Conservation (phyloP, 352 stramenopile genomes). For the Phytophthora ramorum region DNA sequence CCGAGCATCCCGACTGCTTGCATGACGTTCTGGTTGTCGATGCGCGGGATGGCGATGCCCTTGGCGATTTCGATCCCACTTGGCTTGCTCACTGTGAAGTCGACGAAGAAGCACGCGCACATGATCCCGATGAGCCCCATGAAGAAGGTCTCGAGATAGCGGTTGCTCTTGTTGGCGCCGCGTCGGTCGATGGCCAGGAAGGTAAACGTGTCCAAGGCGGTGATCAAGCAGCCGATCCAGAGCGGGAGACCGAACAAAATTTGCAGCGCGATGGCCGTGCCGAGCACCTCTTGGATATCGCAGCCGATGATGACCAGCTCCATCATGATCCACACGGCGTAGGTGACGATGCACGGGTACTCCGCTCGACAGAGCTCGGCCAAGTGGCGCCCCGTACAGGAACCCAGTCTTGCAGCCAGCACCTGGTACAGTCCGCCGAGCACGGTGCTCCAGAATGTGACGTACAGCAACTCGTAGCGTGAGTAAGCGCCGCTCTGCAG, state of each 20-base stretch:
- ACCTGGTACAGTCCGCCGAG: slow-evolving; percentile 90
- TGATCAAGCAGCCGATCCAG: slow-evolving; percentile 80
- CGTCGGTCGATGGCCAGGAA: slow-evolving; percentile 87
- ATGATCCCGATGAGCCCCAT: slow-evolving; percentile 91
- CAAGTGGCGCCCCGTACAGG: slow-evolving; percentile 87
- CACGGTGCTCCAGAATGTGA: slow-evolving; percentile 83
- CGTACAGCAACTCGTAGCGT: slow-evolving; percentile 87
- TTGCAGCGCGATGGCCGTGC: slow-evolving; percentile 81
- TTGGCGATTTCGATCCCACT: slow-evolving; percentile 75
- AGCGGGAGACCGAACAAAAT: slow-evolving; percentile 77
- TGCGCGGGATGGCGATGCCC: slow-evolving; percentile 72
- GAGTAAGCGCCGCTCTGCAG: slow-evolving; percentile 90
- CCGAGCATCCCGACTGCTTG: slow-evolving; percentile 87
- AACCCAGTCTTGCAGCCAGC: slow-evolving; percentile 85
- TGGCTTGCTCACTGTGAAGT: slow-evolving; percentile 82
- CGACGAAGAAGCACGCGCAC: slow-evolving; percentile 89
- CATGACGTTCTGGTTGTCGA: slow-evolving; percentile 71
- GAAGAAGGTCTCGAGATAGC: slow-evolving; percentile 88
- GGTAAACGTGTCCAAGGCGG: slow-evolving; percentile 85
- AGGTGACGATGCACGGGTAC: slow-evolving; percentile 61
- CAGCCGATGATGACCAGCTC: slow-evolving; percentile 89
- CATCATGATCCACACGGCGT: slow-evolving; percentile 84
- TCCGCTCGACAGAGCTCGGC: slow-evolving; percentile 71
- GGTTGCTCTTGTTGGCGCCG: slow-evolving; percentile 45
- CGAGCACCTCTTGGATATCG: slow-evolving; percentile 88